Percentiles rank a stretch among this genome's conserved stretches.
Conservation (phyloP, 2,329 filamentous ascomycete species). For the Seiridium cupressi region DNA sequence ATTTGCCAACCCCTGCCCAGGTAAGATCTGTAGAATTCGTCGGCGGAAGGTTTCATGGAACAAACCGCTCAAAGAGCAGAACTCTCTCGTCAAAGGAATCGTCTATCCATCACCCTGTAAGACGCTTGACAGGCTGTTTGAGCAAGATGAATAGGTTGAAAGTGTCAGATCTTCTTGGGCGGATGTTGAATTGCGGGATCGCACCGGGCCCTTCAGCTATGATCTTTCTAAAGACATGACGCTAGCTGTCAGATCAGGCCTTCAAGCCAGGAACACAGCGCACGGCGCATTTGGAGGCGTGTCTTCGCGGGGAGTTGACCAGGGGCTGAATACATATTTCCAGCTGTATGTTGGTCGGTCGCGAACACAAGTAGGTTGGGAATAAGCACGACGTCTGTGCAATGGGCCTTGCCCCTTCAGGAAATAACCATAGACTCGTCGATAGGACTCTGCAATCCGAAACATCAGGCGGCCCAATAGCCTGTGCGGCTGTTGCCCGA, state of each 20-base stretch:
- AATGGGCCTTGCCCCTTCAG: background rate
- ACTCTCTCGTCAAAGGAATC: background rate
- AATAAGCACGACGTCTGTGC: background rate
- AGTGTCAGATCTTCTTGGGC: background rate
- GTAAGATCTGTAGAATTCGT: background rate
- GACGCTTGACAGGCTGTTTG: too few species aligned
- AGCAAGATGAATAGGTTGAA: too few species aligned
- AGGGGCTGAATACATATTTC: background rate
- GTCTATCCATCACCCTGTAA: too few species aligned
- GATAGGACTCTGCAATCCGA: background rate
- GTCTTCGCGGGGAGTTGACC: background rate
- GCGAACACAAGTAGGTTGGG: background rate
- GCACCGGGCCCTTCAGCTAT: too few species aligned
- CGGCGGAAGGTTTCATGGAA: background rate
- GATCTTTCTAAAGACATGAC: background rate
- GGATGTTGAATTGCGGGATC: background rate
- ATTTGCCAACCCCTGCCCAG: slow-evolving; percentile 3
- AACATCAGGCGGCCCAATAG: background rate
- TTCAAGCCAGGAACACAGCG: slow-evolving; percentile 1
- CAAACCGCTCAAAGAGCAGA: background rate
- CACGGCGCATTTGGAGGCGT: background rate
- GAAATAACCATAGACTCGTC: background rate
- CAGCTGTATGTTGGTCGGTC: too few species aligned
- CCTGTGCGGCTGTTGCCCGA: background rate
- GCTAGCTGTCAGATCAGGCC: background rate